phyloP scores from a whole-genome alignment of 345 rosid genomes.

The Boechera retrofracta region DNA sequence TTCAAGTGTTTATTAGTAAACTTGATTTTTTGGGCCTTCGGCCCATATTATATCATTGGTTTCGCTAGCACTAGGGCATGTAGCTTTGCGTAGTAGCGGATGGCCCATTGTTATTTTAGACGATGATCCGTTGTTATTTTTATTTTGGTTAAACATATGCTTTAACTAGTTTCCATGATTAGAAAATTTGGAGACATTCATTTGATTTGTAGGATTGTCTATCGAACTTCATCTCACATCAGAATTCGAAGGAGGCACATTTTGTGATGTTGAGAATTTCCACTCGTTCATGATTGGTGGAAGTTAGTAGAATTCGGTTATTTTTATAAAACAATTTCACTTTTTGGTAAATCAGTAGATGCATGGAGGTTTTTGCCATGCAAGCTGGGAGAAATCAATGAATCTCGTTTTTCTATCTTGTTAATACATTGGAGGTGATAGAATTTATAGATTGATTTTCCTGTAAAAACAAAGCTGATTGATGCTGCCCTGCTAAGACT shows the following conservation, averaged over 20 bases:
- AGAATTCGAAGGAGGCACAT: not conserved
- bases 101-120: not conserved
- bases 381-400: not conserved
- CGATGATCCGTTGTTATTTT: not conserved
- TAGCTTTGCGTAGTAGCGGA: not conserved
- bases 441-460: not conserved
- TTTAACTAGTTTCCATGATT: not conserved
- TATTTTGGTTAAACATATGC: not conserved
- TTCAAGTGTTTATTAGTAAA: not conserved
- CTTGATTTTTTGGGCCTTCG: not conserved
- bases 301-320: not conserved
- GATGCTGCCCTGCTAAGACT: not conserved
- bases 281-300: not conserved
- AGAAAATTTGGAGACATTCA: not conserved
- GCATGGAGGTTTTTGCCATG: not conserved
- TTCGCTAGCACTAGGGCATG: constrained; percentile 11
- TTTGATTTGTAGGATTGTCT: not conserved
- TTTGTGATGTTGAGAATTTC: too few species aligned
- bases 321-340: not conserved
- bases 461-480: not conserved
- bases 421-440: not conserved
- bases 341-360: not conserved
- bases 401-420: not conserved
- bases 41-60: constrained; percentile 14
- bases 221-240: not conserved